Evolutionary conservation across 352 stramenopile genomes (phyloP).

Genomic region (Globisporangium ultimum): DNA sequence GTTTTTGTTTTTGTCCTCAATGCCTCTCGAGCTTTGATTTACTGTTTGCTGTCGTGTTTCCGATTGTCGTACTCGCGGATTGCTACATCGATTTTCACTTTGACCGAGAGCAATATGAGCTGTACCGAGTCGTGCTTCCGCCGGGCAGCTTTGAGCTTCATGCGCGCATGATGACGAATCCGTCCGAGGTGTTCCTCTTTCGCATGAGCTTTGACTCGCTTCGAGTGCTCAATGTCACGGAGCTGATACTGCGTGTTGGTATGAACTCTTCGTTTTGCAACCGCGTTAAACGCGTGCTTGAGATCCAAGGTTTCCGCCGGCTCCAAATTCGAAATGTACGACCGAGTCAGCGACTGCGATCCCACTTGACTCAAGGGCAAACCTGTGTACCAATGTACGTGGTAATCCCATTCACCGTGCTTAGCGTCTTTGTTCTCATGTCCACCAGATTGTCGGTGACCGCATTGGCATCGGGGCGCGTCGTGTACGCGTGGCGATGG

Average conservation of each 20-base stretch:
- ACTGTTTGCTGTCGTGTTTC: constrained; percentile 24
- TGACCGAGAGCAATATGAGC: constrained; percentile 14
- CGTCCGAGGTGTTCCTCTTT: constrained; percentile 25
- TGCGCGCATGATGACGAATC: constrained; percentile 24
- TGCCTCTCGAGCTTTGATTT: constrained; percentile 23
- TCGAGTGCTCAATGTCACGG: constrained; percentile 19
- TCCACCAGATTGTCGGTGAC: constrained; percentile 13
- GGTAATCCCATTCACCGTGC: constrained; percentile 14
- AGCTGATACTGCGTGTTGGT: constrained; percentile 32
- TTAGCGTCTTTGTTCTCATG: constrained; percentile 14
- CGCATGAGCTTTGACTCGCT: constrained; percentile 32
- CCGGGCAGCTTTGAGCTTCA: constrained; percentile 30
- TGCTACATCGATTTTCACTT: constrained; percentile 23
- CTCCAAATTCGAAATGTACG: not conserved
- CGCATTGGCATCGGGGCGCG: constrained; percentile 13
- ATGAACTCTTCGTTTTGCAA: constrained; percentile 35
- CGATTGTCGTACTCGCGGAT: constrained; percentile 22
- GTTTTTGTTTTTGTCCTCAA: not conserved
- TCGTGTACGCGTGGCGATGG: constrained; percentile 25
- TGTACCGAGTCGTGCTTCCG: constrained; percentile 21
- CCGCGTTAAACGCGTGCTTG: constrained; percentile 33
- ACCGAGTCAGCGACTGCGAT: not conserved
- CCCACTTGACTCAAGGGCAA: constrained; percentile 1
- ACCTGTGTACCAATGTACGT: constrained; percentile 17
- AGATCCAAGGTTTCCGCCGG: constrained; percentile 23